Percentiles rank a stretch among this genome's conserved stretches.
These are phyloP conservation scores for Lactarius akahatsu DNA, from an alignment of 768 basidiomycete genomes.

Conservation along the genomic window DNA sequence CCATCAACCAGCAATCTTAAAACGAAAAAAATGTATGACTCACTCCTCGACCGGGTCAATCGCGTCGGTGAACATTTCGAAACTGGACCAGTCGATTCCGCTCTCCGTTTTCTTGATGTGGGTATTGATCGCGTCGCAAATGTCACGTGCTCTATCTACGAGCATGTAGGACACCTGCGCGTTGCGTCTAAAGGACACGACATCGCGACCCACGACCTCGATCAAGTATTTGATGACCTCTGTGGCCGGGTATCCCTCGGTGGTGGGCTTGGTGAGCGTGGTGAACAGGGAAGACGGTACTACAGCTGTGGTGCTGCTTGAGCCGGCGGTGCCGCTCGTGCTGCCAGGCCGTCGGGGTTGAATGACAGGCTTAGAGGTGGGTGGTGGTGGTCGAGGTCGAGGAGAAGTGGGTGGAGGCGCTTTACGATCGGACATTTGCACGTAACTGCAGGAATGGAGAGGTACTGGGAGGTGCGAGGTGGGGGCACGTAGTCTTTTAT, in stretches of 20 bases:
- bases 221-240: conserved; percentile 29
- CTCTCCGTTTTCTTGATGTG: conserved; percentile 23
- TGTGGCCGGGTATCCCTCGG: conserved; percentile 23
- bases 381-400: neutral
- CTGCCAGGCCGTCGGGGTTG: neutral
- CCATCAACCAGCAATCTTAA: neutral
- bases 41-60: conserved; percentile 32
- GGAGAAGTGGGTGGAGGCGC: neutral
- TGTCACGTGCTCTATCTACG: conserved; percentile 27
- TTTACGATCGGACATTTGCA: neutral
- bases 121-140: conserved; percentile 28
- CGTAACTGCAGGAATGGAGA: conserved; percentile 1
- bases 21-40: neutral
- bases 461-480: neutral
- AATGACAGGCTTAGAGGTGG: neutral
- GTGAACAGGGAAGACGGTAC: conserved; percentile 3
- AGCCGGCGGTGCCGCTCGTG: neutral
- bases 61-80: conserved; percentile 26
- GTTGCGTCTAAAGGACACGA: conserved; percentile 27
- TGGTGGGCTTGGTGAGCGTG: neutral
- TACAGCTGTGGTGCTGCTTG: neutral
- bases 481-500: conserved; percentile 5
- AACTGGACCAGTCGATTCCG: conserved; percentile 25
- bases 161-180: conserved; percentile 29
- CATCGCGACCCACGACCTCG: conserved; percentile 23